phyloP scores from a whole-genome alignment of 345 rosid genomes.

The Acer negundo region DNA sequence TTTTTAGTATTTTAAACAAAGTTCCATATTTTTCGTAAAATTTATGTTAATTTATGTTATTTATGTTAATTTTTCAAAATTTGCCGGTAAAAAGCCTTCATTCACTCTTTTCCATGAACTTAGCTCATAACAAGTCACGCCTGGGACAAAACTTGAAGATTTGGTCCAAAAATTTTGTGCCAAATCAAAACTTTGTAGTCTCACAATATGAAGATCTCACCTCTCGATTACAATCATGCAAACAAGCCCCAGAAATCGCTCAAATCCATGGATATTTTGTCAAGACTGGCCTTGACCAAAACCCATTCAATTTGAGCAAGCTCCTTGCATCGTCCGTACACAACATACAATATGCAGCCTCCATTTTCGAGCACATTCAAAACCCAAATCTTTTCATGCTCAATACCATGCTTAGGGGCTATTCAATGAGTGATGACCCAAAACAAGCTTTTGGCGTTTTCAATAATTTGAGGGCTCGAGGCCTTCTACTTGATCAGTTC shows the following conservation, averaged over 20 bases:
- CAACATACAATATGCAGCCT: conserved; percentile 51
- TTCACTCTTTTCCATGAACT: conserved; percentile 32
- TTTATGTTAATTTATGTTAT: too few species aligned
- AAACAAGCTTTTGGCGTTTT: conserved; percentile 48
- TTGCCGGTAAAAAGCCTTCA: not conserved
- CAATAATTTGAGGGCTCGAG: conserved; percentile 51
- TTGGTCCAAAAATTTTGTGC: conserved; percentile 17
- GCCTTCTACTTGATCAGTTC: conserved; percentile 52
- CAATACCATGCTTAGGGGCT: conserved; percentile 60
- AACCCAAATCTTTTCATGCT: conserved; percentile 62
- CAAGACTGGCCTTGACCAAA: conserved; percentile 53
- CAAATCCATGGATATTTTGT: conserved; percentile 58
- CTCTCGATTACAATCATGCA: conserved; percentile 41
- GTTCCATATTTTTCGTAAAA: too few species aligned
- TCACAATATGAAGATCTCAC: conserved; percentile 25
- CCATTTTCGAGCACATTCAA: conserved; percentile 47
- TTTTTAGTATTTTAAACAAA: too few species aligned
- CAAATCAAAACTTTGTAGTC: conserved; percentile 17
- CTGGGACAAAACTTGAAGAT: conserved; percentile 18
- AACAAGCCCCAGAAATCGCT: conserved; percentile 36
- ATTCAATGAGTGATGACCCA: conserved; percentile 49
- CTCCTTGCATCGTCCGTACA: conserved; percentile 55
- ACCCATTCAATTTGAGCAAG: conserved; percentile 58
- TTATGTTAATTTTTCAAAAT: not conserved
- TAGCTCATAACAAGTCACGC: conserved; percentile 24